Percentiles rank a stretch among this genome's conserved stretches.
Evolutionary conservation across 2,329 filamentous ascomycete species (phyloP).

Genomic region (Scytalidium sp.): DNA sequence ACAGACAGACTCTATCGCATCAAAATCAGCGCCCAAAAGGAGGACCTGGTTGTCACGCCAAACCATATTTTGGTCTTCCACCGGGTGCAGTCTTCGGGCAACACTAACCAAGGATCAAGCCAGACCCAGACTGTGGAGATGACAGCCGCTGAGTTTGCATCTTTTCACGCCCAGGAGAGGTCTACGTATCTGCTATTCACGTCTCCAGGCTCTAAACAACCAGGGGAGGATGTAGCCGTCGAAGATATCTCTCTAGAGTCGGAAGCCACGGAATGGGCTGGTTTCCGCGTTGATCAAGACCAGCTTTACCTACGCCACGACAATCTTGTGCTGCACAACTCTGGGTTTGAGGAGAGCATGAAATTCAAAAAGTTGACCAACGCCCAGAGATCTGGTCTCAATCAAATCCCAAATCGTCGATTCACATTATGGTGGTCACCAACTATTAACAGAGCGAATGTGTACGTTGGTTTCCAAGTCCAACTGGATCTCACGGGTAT

Average conservation of each 20-base stretch:
- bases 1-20: slow-evolving; percentile 46
- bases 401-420: slow-evolving; percentile 97
- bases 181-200: slow-evolving; percentile 33
- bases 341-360: slow-evolving; percentile 60
- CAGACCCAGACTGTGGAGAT: slow-evolving; percentile 46
- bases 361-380: slow-evolving; percentile 99
- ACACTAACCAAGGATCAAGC: slow-evolving; percentile 9
- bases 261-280: slow-evolving; percentile 43
- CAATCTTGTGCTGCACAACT: slow-evolving; percentile 44
- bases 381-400: slow-evolving; percentile 91
- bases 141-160: slow-evolving; percentile 42
- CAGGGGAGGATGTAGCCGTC: slow-evolving; percentile 25
- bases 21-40: slow-evolving; percentile 35
- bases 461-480: slow-evolving; percentile 99
- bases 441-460: slow-evolving; percentile 92
- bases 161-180: slow-evolving; percentile 34
- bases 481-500: slow-evolving; percentile 97
- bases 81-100: slow-evolving; percentile 25
- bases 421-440: slow-evolving; percentile 98
- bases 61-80: slow-evolving; percentile 47
- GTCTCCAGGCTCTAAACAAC: slow-evolving; percentile 28
- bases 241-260: slow-evolving; percentile 40
- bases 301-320: slow-evolving; percentile 49
- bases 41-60: slow-evolving; percentile 47
- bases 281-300: slow-evolving; percentile 48